Percentiles rank a stretch among this genome's conserved stretches.
Evolutionary conservation across 192 early-diverging fungal species (phyloP).

Genomic region (Linnemannia zychae): DNA sequence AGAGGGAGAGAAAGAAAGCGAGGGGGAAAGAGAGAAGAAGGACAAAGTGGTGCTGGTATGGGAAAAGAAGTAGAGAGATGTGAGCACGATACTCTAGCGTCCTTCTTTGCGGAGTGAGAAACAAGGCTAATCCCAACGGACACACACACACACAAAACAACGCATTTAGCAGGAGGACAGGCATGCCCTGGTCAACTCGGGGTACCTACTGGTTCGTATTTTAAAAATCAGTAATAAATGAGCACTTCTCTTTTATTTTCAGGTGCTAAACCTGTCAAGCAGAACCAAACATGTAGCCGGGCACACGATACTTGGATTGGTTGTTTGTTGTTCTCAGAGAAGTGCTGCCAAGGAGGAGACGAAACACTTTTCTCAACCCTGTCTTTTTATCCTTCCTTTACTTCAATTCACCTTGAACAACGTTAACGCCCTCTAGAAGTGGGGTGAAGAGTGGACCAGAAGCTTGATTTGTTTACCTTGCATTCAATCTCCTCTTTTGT

Average conservation of each 20-base stretch:
- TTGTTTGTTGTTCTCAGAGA: not conserved
- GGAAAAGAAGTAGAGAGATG: not conserved
- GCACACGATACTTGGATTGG: not conserved
- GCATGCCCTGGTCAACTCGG: not conserved
- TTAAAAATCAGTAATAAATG: not conserved
- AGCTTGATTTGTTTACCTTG: not conserved
- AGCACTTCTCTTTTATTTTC: not conserved
- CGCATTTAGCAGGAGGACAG: not conserved
- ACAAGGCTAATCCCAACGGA: not conserved
- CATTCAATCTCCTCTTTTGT: too few species aligned
- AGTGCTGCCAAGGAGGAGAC: not conserved
- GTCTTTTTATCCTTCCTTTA: not conserved
- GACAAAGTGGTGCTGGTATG: too few species aligned
- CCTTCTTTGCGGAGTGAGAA: not conserved
- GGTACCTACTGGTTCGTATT: not conserved
- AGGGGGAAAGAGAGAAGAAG: not conserved
- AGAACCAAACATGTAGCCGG: not conserved
- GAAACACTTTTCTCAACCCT: conserved; percentile 8
- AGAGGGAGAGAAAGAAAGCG: not conserved
- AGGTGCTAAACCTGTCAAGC: not conserved
- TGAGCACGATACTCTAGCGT: not conserved
- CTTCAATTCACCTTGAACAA: not conserved
- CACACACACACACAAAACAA: not conserved
- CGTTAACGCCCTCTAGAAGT: not conserved
- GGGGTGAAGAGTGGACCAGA: not conserved